Base-by-base conservation (phyloP, 306 rosid species). In the Ceratonia siliqua region DNA sequence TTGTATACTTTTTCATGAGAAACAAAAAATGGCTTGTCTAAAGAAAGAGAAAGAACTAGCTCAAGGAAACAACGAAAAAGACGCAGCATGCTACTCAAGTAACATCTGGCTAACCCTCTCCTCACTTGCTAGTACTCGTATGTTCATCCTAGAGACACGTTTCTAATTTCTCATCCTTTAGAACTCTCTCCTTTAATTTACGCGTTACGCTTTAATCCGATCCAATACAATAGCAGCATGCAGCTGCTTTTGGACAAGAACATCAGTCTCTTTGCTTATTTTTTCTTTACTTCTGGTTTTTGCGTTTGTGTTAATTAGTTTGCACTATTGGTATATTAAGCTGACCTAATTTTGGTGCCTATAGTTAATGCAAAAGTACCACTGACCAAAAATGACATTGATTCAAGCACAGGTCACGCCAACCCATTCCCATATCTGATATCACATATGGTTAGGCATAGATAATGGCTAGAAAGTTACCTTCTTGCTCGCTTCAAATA, bases 371-470 rank as follows among this genome's bases (percentile, higher is more conserved):
- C 78, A 68, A 72, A 74, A 73, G 72, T 43, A 66, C 82, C 79
- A 70, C 78, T 63, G 38, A 21, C 52, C 80, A 66, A 82, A 82
- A 82, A 62, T 74, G 79, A 35, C 70, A 68, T 53, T 79, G 79
- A 78, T 80, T 63, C 53, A 72, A 25, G 76, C 62, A 65, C 45
- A 49, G 33, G 65, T 71, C 64, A 81, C 36, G 83, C 85, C 79
- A 73, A 74, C 64, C 67, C 8, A 24, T 74, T 82, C 83, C 85
- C 85, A 68, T 76, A 71, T 75, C 15, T 45, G 42, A 62, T 50
- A 71, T 56, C 69, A 80, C 70, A 55, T 70, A 42, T 0, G 39
- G 87, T 63, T 82, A 78, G 89, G 83, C 89, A 85, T 68, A 46
- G 13, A 63, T 54, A 58, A 75, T 79, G 36, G 18, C 41, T 27